Percentiles rank a stretch among this genome's conserved stretches.
Conservation (phyloP, 129 eudicot species). For the Flaveria trinervia region DNA sequence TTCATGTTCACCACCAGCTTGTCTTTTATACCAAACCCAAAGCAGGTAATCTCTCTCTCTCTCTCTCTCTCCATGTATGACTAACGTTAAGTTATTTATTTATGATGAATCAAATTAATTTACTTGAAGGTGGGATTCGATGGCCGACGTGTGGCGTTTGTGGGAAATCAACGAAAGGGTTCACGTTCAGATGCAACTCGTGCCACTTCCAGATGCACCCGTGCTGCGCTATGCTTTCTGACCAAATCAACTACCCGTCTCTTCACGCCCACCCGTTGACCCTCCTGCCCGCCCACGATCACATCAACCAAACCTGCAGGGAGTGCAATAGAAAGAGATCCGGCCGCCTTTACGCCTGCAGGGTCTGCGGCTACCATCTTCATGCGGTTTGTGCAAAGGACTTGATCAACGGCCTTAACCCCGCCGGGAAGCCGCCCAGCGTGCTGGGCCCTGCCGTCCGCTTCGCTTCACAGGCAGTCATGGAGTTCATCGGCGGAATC, state of each 20-base stretch:
- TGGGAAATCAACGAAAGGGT: conserved; percentile 71
- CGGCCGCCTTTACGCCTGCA: conserved; percentile 68
- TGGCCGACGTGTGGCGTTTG: conserved; percentile 82
- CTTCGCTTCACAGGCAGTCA: conserved; percentile 72
- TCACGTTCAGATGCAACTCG: conserved; percentile 66
- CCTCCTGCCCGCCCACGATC: conserved; percentile 49
- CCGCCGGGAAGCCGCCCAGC: conserved; percentile 50
- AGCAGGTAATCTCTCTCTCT: conserved; percentile 41
- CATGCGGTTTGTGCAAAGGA: conserved; percentile 87
- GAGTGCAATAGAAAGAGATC: conserved; percentile 71
- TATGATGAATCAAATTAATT: conserved; percentile 20
- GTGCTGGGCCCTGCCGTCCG: conserved; percentile 64
- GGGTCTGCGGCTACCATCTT: conserved; percentile 64
- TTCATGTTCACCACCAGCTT: conserved; percentile 83
- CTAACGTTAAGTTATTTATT: not conserved
- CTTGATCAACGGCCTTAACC: conserved; percentile 69
- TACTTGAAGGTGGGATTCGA: conserved; percentile 46
- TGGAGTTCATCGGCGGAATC: conserved; percentile 71
- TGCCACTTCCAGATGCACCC: conserved; percentile 94
- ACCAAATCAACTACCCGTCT: conserved; percentile 53
- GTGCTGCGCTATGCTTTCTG: conserved; percentile 86
- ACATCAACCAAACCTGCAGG: conserved; percentile 34
- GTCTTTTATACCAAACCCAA: conserved; percentile 62
- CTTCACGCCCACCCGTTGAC: conserved; percentile 59
- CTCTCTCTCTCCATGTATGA: no score